These are phyloP conservation scores for Lachancea nothofagi DNA, from an alignment of 805 yeast species.

Conservation along the genomic window DNA sequence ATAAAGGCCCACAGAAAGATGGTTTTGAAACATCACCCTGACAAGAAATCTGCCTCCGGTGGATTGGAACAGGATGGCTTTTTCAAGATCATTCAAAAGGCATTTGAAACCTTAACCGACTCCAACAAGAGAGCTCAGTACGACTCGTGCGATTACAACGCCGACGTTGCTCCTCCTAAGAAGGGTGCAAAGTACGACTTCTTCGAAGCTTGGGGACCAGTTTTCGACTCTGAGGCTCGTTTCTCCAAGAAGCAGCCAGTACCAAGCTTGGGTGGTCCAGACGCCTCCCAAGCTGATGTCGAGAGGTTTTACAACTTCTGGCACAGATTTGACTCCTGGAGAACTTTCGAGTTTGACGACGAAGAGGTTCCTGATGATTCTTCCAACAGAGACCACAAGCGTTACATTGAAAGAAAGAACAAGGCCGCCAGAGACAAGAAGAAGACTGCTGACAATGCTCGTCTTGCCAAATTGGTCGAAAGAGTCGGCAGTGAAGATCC, in stretches of 20 bases:
- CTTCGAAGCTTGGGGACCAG: conserved; percentile 88
- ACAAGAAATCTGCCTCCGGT: conserved; percentile 82
- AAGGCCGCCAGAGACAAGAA: conserved; percentile 93
- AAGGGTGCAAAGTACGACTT: conserved; percentile 66
- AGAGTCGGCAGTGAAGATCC: conserved; percentile 90
- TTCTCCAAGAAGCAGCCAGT: conserved; percentile 90
- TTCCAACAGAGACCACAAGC: conserved; percentile 98
- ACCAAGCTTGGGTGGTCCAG: conserved; percentile 67
- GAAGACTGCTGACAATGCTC: conserved; percentile 94
- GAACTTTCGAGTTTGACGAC: conserved; percentile 94
- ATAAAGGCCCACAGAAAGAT: conserved; percentile 96
- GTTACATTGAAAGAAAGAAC: conserved; percentile 96
- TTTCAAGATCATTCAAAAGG: conserved; percentile 96
- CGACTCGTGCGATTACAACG: conserved; percentile 89
- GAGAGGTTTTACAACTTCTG: conserved; percentile 88
- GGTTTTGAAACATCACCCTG: conserved; percentile 96
- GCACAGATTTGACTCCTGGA: conserved; percentile 95
- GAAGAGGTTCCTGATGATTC: conserved; percentile 99
- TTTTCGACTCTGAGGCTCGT: conserved; percentile 84
- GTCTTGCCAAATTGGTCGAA: conserved; percentile 79
- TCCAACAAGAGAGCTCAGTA: conserved; percentile 83
- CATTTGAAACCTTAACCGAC: conserved; percentile 85
- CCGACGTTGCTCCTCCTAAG: conserved; percentile 78
- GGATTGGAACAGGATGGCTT: conserved; percentile 90
- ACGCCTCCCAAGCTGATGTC: conserved; percentile 71